Percentiles rank a stretch among this genome's conserved stretches.
Evolutionary conservation across 192 early-diverging fungal genomes (phyloP).

Genomic region (Coemansia sp.): DNA sequence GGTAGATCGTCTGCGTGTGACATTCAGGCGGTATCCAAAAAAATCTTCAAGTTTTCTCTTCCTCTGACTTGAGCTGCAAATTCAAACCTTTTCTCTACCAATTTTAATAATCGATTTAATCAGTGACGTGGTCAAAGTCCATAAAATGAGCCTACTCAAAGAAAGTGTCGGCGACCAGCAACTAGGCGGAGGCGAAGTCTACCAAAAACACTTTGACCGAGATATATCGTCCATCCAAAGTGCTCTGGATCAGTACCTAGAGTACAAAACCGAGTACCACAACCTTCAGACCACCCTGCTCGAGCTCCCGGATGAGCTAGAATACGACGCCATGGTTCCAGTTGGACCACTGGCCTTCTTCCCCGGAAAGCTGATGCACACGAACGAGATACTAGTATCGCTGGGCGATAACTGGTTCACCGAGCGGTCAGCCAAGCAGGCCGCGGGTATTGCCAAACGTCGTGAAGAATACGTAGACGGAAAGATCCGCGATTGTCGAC

Average conservation of each 20-base stretch:
- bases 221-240: conserved; percentile 1
- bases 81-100: not conserved
- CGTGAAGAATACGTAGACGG: conserved; percentile 47
- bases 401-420: conserved; percentile 95
- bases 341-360: conserved; percentile 87
- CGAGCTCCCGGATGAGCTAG: conserved; percentile 25
- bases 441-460: conserved; percentile 69
- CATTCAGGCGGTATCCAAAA: not conserved
- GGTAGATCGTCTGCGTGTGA: not conserved
- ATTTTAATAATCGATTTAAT: not conserved
- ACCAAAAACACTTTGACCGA: conserved; percentile 21
- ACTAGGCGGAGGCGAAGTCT: not conserved
- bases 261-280: conserved; percentile 39
- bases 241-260: conserved; percentile 23
- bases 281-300: conserved; percentile 30
- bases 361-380: conserved; percentile 82
- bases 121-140: not conserved
- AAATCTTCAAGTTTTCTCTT: not conserved
- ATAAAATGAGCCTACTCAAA: conserved; percentile 7
- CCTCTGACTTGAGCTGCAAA: not conserved
- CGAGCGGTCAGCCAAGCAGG: conserved; percentile 75
- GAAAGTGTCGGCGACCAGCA: not conserved
- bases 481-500: conserved; percentile 14
- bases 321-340: conserved; percentile 62
- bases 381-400: conserved; percentile 87